Base-by-base conservation (phyloP, 2,329 filamentous ascomycete genomes). In the Tolypocladium inflatum region DNA sequence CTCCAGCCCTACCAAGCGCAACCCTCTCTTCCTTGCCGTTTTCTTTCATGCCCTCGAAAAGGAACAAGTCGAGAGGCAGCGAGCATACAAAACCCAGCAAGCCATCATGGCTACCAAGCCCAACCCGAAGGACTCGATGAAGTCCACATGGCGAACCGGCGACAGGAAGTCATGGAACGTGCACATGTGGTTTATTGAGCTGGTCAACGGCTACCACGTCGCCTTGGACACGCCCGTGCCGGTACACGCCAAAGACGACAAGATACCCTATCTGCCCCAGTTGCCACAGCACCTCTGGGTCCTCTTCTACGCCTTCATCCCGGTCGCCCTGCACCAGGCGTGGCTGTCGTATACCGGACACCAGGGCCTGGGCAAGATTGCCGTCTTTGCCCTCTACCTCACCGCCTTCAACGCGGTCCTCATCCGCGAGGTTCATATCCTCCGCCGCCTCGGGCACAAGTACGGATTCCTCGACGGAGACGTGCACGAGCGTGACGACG, bases 391-490 rank as follows among this genome's bases (percentile, higher is more conserved):
- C 11, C 69, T 75, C 41, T 77, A 78, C 62, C 68, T 63, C n/a
- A 21, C 68, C 2, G 66, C 68, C 11, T 75, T 76, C 62, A 76
- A 75, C 54, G 21, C 67, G 7, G 73, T 72, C 38, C 71, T 69
- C n/a, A 72, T 77, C 51, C 73, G 71, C 55, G 67, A 76, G 54
- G 60, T 76, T 3, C 68, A 73, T n/a, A 64, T 69, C 7, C 66
- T 77, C 8, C 71, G 74, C 10, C 65, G 66, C 5, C 59, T 77
- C 1, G 74, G 72, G 1, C 73, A 76, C 53, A 60, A 56, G 0
- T 65, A 70, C 26, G 76, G 76, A 6, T 77, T 74, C 57, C 67
- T 78, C 1, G 76, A 78, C 58, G 75, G 76, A 15, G 74, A 78
- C 59, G 69, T 72, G 42, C 75, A 77, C 60, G 70, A 67, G 21